Evolutionary conservation across 176 grass and related monocot genomes (phyloP), one percentile per base, ranked within the genome.

Genomic region (Oryza meyeriana): DNA sequence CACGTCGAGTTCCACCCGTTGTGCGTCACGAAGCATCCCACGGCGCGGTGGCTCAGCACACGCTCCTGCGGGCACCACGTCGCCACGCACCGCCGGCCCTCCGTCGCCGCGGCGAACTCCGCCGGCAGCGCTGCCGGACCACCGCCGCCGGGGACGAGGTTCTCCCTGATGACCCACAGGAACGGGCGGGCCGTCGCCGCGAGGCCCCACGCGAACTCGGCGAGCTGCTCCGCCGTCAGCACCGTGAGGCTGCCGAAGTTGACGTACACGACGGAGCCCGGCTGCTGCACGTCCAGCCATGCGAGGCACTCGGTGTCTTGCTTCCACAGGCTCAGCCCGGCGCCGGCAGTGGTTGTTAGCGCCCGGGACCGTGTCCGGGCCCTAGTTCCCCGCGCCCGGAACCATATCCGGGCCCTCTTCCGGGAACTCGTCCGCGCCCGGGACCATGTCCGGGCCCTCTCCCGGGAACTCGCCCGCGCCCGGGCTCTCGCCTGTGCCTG

Each of bases 201-300:
- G n/a, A 92, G 44, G 5, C 92, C 89, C 89, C 92, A 91, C 5
- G 92, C 89, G 38, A 94, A 91, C 85, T 94, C 81, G 0, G 34
- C 14, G 1, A 90, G n/a, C 41, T 88, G 88, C 1, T 65, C 30
- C 16, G 17, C 25, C 22, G 66, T 79, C 65, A 89, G 55, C 13
- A 93, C 84, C 0, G 78, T 87, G 82, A 97, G 80, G 86, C 94
- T 97, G 24, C 94, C 94, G 64, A 88, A 97, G 90, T 97, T 97
- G 12, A 97, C 91, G 42, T 94, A 97, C n/a, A 97, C 71, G 55
- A 97, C 89, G 1, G 89, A 97, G 52, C 57, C 66, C 0, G 52
- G 41, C 3, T 59, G 32, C 47, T 74, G 32, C 36, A 4, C 48
- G 29, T 84, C 59, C 45, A 94, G 81, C 88, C 92, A 88, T 12